These are phyloP conservation scores for Marasmius sp. DNA, from an alignment of 1,284 basidiomycete genomes.

Conservation along the genomic window DNA sequence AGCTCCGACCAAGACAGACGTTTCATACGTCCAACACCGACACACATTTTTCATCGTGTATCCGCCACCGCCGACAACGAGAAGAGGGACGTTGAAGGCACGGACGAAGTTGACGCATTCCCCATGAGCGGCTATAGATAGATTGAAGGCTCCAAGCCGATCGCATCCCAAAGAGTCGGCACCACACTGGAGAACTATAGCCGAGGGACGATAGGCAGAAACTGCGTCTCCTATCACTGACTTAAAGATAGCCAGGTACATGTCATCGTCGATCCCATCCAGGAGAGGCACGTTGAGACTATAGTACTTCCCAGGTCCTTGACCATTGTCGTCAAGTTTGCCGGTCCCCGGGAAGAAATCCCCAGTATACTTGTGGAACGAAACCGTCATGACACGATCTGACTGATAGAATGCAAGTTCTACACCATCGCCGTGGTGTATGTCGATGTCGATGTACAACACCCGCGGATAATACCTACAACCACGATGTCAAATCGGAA, in stretches of 20 bases:
- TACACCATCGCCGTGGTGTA: constrained; percentile 96
- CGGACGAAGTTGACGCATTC: constrained; percentile 98
- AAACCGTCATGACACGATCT: constrained; percentile 97
- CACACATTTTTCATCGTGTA: constrained; percentile 96
- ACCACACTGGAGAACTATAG: constrained; percentile 96
- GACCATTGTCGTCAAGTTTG: constrained; percentile 89
- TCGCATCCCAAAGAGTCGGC: constrained; percentile 97
- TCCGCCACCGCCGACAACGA: constrained; percentile 93
- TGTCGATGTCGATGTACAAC: constrained; percentile 96
- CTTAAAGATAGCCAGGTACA: constrained; percentile 95
- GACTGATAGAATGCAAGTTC: constrained; percentile 98
- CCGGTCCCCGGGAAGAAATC: constrained; percentile 98
- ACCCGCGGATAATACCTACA: constrained; percentile 85
- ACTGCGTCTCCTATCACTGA: constrained; percentile 95
- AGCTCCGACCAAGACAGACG: constrained; percentile 87
- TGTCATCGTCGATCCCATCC: constrained; percentile 97
- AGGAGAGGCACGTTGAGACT: constrained; percentile 93
- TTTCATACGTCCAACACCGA: constrained; percentile 99
- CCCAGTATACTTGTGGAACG: constrained; percentile 98
- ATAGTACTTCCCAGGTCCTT: constrained; percentile 90
- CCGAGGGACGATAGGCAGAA: constrained; percentile 83
- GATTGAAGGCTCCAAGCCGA: constrained; percentile 94
- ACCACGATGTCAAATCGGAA: neutral
- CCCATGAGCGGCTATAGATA: constrained; percentile 98
- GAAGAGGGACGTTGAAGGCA: constrained; percentile 85